Conservation (phyloP, 1,284 basidiomycete genomes). For the Stygiomarasmius scandens region DNA sequence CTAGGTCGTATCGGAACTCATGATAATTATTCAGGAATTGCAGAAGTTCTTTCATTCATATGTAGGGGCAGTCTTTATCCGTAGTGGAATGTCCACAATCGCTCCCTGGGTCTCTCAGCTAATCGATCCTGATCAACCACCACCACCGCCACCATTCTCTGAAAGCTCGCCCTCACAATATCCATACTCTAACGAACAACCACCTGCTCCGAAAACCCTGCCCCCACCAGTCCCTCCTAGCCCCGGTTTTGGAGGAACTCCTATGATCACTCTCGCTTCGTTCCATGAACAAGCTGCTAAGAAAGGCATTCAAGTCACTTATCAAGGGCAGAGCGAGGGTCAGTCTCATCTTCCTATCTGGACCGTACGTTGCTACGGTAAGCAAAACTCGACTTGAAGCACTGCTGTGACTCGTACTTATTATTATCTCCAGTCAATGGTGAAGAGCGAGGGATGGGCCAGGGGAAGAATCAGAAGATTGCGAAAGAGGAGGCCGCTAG, state of each 20-base stretch:
- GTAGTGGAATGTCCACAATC: constrained; percentile 42
- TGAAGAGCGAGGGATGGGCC: constrained; percentile 43
- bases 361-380: constrained; percentile 53
- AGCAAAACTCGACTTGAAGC: constrained; percentile 22
- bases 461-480: constrained; percentile 51
- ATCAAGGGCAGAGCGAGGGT: constrained; percentile 45
- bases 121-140: constrained; percentile 42
- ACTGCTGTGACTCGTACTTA: too few species aligned
- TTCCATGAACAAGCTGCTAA: constrained; percentile 58
- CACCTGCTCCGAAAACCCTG: constrained; percentile 30
- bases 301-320: constrained; percentile 41
- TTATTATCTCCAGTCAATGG: constrained; percentile 43
- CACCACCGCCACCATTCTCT: constrained; percentile 11
- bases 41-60: constrained; percentile 51
- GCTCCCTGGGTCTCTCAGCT: constrained; percentile 52
- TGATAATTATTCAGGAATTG: constrained; percentile 40
- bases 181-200: constrained; percentile 13
- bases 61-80: constrained; percentile 52
- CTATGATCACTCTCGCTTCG: constrained; percentile 38
- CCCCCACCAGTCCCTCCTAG: constrained; percentile 21
- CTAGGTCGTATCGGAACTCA: constrained; percentile 10
- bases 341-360: constrained; percentile 56
- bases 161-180: constrained; percentile 7
- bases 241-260: constrained; percentile 24
- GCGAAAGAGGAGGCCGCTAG: constrained; percentile 62